Conservation (phyloP, 1,284 basidiomycete species). For the Vanrija pseudolonga region DNA sequence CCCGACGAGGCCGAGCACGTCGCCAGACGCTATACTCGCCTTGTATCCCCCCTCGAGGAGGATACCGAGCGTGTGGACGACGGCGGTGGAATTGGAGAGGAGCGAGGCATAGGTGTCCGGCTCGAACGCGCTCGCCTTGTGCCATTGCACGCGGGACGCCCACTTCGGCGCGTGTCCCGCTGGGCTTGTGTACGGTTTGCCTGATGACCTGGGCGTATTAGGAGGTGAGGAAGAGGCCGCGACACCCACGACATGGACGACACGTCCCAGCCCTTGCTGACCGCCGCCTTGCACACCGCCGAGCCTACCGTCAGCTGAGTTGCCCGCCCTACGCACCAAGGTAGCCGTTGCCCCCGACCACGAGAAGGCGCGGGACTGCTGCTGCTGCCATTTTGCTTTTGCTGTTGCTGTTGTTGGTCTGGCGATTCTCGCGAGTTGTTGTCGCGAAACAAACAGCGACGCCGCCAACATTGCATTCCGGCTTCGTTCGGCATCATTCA, state of each 20-base stretch:
- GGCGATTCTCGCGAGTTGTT: too few relatives aligned
- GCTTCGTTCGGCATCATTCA: not conserved
- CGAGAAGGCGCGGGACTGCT: conserved; percentile 57
- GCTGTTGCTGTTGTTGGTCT: too few relatives aligned
- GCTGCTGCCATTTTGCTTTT: not conserved
- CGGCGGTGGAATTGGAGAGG: conserved; percentile 62
- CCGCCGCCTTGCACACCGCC: conserved; percentile 79
- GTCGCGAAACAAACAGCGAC: not conserved
- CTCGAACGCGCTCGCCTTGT: conserved; percentile 69
- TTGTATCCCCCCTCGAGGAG: conserved; percentile 86
- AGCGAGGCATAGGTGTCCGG: conserved; percentile 70
- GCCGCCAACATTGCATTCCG: not conserved
- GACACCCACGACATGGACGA: conserved; percentile 74
- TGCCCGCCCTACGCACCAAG: conserved; percentile 58
- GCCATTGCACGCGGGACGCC: conserved; percentile 74
- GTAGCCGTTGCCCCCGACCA: conserved; percentile 93
- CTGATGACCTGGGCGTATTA: conserved; percentile 67
- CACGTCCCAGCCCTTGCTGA: conserved; percentile 78
- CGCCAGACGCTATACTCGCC: conserved; percentile 58
- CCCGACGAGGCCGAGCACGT: conserved; percentile 58
- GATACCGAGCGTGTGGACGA: conserved; percentile 93
- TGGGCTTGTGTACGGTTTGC: conserved; percentile 75
- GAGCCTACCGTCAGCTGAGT: conserved; percentile 61
- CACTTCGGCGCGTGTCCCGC: conserved; percentile 87
- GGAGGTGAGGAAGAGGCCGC: not conserved